Conservation (phyloP, 306 rosid genomes). For the Cicer arietinum region DNA sequence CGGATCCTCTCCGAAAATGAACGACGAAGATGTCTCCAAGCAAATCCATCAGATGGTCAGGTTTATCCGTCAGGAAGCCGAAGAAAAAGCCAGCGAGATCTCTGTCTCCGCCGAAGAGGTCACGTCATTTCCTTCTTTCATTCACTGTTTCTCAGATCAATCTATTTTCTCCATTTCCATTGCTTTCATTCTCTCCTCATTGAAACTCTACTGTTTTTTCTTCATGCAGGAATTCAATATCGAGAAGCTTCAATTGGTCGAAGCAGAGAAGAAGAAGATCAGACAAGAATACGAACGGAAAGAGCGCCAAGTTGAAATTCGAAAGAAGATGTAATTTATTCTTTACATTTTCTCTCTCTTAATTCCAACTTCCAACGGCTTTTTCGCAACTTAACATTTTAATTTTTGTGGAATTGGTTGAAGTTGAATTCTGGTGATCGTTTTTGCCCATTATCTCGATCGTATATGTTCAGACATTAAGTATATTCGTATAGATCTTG, state of each 20-base stretch:
- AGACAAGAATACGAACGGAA: conserved; percentile 93
- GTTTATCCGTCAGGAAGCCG: conserved; percentile 94
- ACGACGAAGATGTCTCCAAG: conserved; percentile 91
- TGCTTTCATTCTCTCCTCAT: neutral
- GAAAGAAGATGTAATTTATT: conserved; percentile 79
- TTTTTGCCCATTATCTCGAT: neutral
- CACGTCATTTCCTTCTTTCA: neutral
- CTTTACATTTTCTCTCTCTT: neutral
- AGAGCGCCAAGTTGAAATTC: conserved; percentile 90
- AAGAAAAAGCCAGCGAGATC: conserved; percentile 99
- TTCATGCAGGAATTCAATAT: conserved; percentile 82
- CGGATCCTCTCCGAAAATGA: conserved; percentile 69
- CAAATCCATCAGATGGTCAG: conserved; percentile 99
- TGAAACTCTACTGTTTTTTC: neutral
- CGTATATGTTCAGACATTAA: neutral
- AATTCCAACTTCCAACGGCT: neutral
- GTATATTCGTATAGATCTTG: conserved; percentile 9
- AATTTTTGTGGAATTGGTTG: neutral
- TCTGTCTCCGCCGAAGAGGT: conserved; percentile 94
- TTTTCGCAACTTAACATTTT: neutral
- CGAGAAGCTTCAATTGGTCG: conserved; percentile 92
- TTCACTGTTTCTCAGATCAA: neutral
- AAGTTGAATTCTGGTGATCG: conserved; percentile 5
- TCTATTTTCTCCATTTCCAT: neutral
- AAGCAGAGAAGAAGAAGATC: conserved; percentile 97